Evolutionary conservation across 2,329 filamentous ascomycete genomes (phyloP).

Genomic region (Elsinoe arachidis): DNA sequence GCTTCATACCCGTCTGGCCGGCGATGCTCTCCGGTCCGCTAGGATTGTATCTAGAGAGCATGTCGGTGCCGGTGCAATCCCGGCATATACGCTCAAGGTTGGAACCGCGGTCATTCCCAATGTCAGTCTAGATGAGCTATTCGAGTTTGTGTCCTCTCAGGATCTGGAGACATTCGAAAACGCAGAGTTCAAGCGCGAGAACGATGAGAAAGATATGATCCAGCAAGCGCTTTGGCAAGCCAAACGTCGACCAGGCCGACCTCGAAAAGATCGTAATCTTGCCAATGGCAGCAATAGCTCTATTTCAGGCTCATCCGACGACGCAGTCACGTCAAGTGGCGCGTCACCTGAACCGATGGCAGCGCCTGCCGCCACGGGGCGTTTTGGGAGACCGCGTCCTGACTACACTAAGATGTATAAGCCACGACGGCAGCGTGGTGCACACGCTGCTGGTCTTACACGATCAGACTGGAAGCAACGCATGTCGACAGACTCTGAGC

Average conservation of each 20-base stretch:
- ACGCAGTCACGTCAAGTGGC: conserved; percentile 10
- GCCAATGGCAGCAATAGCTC: not conserved
- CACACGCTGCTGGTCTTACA: not conserved
- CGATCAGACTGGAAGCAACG: not conserved
- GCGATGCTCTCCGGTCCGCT: conserved; percentile 20
- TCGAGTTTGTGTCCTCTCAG: conserved; percentile 27
- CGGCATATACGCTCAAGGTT: conserved; percentile 23
- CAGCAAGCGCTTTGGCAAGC: not conserved
- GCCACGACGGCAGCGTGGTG: conserved; percentile 8
- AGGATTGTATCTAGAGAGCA: conserved; percentile 22
- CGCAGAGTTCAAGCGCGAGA: conserved; percentile 22
- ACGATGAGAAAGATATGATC: conserved; percentile 18
- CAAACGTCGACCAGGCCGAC: not conserved
- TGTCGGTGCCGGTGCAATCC: conserved; percentile 16
- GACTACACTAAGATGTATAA: conserved; percentile 24
- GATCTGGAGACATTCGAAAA: conserved; percentile 29
- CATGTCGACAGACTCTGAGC: not conserved
- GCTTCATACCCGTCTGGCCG: not conserved
- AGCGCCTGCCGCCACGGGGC: not conserved
- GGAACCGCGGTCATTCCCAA: conserved; percentile 21
- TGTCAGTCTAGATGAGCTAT: conserved; percentile 24
- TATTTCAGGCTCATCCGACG: conserved; percentile 10
- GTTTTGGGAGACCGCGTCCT: conserved; percentile 25
- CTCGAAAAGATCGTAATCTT: not conserved
- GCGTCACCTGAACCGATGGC: not conserved